A percentile compares a stretch with the other conserved stretches of the same genome.
phyloP scores from a whole-genome alignment of 2,329 filamentous ascomycete species.

The Fusarium subtropicale region DNA sequence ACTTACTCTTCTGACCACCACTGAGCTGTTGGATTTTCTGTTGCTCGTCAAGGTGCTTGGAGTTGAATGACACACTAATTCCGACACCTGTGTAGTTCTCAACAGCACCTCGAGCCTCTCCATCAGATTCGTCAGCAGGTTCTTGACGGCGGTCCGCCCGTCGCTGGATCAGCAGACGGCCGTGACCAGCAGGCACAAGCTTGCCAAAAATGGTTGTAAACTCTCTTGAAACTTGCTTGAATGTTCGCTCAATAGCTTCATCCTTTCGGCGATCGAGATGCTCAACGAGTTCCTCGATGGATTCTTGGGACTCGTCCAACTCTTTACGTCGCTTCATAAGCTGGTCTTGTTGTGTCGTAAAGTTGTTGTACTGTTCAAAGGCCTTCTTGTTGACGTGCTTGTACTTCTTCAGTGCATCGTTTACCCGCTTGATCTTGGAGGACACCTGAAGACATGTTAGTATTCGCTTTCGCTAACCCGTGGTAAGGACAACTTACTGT shows the following conservation, averaged over 20 bases:
- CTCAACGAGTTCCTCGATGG: slow-evolving; percentile 91
- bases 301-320: slow-evolving; percentile 84
- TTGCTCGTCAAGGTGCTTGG: slow-evolving; percentile 93
- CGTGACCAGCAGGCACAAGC: slow-evolving; percentile 92
- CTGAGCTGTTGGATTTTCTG: slow-evolving; percentile 97
- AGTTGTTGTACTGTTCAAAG: slow-evolving; percentile 98
- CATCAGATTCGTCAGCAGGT: slow-evolving; percentile 68
- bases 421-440: slow-evolving; percentile 86
- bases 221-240: slow-evolving; percentile 95
- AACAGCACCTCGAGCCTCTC: slow-evolving; percentile 76
- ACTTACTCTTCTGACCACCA: slow-evolving; percentile 95
- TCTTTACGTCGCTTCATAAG: slow-evolving; percentile 87
- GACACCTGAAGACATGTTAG: slow-evolving; percentile 59
- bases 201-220: slow-evolving; percentile 95
- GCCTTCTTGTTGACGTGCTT: slow-evolving; percentile 99
- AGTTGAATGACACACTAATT: slow-evolving; percentile 98
- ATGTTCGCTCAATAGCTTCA: slow-evolving; percentile 97
- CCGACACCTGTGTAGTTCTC: slow-evolving; percentile 97
- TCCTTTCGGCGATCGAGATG: slow-evolving; percentile 96
- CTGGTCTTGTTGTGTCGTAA: slow-evolving; percentile 90
- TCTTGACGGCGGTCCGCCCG: slow-evolving; percentile 79
- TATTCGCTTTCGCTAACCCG: background rate
- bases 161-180: slow-evolving; percentile 91
- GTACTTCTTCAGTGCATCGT: slow-evolving; percentile 94
- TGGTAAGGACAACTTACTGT: slow-evolving; percentile 63